Conservation (phyloP, 2,329 filamentous ascomycete species). For the Pseudocercospora vitis region DNA sequence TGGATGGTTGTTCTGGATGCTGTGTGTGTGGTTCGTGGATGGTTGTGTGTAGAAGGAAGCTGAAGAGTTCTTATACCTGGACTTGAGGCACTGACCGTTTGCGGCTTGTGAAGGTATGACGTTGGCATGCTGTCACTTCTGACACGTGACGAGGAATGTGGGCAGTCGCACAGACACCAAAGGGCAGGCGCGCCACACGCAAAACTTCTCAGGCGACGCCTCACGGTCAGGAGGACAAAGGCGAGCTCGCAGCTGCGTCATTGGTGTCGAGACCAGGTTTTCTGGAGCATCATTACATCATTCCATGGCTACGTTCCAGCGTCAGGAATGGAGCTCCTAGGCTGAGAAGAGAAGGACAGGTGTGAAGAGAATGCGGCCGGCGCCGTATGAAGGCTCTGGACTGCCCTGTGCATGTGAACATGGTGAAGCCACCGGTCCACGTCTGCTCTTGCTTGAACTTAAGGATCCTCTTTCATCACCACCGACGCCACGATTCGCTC, state of each 20-base stretch:
- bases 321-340: not conserved
- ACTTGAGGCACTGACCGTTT: not conserved
- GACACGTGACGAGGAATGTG: too few species aligned
- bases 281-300: not conserved
- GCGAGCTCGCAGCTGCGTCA: not conserved
- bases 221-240: not conserved
- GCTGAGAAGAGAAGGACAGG: not conserved
- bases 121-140: not conserved
- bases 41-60: slow-evolving; percentile 3
- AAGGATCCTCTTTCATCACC: not conserved
- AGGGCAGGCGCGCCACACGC: too few species aligned
- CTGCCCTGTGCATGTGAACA: not conserved
- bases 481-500: not conserved
- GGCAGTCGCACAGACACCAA: too few species aligned
- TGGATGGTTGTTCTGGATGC: slow-evolving; percentile 1
- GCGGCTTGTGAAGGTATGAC: not conserved
- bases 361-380: not conserved
- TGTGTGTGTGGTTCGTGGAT: slow-evolving; percentile 4
- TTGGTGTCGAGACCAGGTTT: not conserved
- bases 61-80: not conserved
- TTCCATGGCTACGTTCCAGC: not conserved
- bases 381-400: not conserved
- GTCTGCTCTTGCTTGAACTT: not conserved
- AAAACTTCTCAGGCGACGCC: too few species aligned
- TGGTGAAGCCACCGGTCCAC: not conserved